These are phyloP conservation scores for Xylaria flabelliformis DNA, from an alignment of 495 filamentous ascomycete genomes.

Conservation along the genomic window DNA sequence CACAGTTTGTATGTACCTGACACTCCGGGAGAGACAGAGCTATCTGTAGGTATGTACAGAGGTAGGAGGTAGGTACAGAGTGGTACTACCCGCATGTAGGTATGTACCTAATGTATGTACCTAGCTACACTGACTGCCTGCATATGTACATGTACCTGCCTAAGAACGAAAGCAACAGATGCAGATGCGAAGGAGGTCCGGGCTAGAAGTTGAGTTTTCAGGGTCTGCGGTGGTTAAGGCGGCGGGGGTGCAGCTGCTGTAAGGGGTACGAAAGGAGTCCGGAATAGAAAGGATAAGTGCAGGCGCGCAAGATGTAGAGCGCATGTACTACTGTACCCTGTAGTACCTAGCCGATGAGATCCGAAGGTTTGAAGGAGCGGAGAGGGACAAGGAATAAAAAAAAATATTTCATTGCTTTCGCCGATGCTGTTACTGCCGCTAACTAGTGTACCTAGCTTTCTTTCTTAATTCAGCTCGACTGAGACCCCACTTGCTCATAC, in stretches of 20 bases:
- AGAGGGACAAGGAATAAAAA: slow-evolving; percentile 22
- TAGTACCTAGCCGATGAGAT: neutral
- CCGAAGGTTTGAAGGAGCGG: neutral
- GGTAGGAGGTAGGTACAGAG: too few species aligned
- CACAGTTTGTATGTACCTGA: neutral
- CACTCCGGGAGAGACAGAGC: neutral
- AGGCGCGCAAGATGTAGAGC: neutral
- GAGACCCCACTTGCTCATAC: slow-evolving; percentile 15
- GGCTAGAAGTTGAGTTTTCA: neutral
- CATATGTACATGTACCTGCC: neutral
- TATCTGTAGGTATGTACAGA: too few species aligned
- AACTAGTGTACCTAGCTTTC: slow-evolving; percentile 8
- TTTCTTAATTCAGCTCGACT: slow-evolving; percentile 12
- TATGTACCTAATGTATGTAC: neutral
- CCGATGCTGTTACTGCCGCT: neutral
- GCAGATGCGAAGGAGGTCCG: slow-evolving; percentile 1
- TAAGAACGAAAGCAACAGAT: neutral
- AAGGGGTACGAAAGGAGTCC: neutral
- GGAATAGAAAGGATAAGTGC: neutral
- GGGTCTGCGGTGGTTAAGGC: slow-evolving; percentile 9
- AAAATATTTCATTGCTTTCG: slow-evolving; percentile 18
- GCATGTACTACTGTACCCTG: slow-evolving; percentile 1
- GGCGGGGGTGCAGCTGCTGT: slow-evolving; percentile 2
- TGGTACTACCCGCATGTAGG: neutral
- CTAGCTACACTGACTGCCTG: neutral